Percentiles rank a stretch among this genome's conserved stretches.
phyloP scores from a whole-genome alignment of 768 basidiomycete species.

The Calocybe indica region DNA sequence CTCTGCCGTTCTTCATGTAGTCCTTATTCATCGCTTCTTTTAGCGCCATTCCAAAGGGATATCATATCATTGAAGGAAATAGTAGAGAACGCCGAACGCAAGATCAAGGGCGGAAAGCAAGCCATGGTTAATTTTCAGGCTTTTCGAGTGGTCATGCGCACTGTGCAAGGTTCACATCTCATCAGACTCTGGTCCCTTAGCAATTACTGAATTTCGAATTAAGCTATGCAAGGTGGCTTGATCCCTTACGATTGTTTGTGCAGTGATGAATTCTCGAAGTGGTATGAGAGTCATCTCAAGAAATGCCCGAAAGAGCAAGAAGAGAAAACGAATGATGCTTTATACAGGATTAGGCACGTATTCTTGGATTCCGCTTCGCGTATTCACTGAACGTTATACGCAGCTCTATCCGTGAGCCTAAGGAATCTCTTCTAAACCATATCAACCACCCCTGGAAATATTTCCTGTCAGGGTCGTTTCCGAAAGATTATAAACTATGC shows the following conservation, averaged over 20 bases:
- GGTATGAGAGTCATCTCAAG: conserved; percentile 26
- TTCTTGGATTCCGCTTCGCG: neutral
- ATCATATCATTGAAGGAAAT: conserved; percentile 17
- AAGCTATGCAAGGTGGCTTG: conserved; percentile 44
- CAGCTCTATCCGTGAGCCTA: too few relatives aligned
- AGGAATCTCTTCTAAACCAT: too few relatives aligned
- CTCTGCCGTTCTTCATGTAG: neutral
- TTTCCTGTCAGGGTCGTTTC: too few relatives aligned
- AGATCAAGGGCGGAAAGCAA: conserved; percentile 8
- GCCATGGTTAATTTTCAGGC: conserved; percentile 30
- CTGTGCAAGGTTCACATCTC: conserved; percentile 16
- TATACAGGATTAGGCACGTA: conserved; percentile 10
- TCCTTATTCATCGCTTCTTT: too few relatives aligned
- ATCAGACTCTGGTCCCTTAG: neutral
- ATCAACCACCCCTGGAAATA: too few relatives aligned
- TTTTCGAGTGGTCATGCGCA: conserved; percentile 32
- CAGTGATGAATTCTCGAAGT: conserved; percentile 27
- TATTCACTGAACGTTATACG: too few relatives aligned
- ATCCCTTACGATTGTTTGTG: conserved; percentile 32
- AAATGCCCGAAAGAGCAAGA: conserved; percentile 9
- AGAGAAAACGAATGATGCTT: conserved; percentile 6
- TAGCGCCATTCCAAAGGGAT: conserved; percentile 24
- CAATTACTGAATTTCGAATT: neutral
- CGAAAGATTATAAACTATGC: too few relatives aligned
- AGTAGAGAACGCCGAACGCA: conserved; percentile 10